These are phyloP conservation scores for Suhomyces terraborum DNA, from an alignment of 1,139 yeast species.

Conservation along the genomic window DNA sequence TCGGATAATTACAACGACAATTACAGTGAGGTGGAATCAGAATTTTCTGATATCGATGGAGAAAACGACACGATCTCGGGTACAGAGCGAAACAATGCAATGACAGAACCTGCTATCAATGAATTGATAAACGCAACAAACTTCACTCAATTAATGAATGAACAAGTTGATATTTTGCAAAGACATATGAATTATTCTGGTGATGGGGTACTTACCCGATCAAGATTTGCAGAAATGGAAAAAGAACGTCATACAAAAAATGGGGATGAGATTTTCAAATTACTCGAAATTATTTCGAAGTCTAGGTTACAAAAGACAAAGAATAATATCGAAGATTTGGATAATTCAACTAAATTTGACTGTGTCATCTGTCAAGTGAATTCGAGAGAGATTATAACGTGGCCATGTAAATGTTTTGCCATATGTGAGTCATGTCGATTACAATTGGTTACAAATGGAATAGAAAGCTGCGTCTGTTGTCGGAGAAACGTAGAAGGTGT, in stretches of 20 bases:
- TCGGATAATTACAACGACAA: slow-evolving; percentile 43
- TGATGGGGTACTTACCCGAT: slow-evolving; percentile 42
- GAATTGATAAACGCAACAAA: slow-evolving; percentile 38
- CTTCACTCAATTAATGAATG: slow-evolving; percentile 30
- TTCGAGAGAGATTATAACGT: slow-evolving; percentile 73
- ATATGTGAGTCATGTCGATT: slow-evolving; percentile 82
- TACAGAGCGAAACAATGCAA: neutral
- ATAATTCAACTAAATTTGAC: slow-evolving; percentile 30
- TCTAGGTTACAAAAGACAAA: slow-evolving; percentile 15
- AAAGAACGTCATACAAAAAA: neutral
- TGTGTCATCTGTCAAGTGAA: slow-evolving; percentile 85
- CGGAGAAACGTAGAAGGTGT: slow-evolving; percentile 67
- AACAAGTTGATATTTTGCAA: slow-evolving; percentile 31
- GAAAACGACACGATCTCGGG: neutral
- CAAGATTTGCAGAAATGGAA: slow-evolving; percentile 30
- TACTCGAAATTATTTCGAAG: slow-evolving; percentile 26
- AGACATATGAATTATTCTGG: slow-evolving; percentile 30
- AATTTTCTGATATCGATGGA: slow-evolving; percentile 19
- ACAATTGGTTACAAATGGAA: slow-evolving; percentile 72
- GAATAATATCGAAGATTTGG: slow-evolving; percentile 15
- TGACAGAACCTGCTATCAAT: slow-evolving; percentile 17
- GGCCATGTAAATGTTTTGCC: slow-evolving; percentile 94
- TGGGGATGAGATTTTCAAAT: slow-evolving; percentile 27
- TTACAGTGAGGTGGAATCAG: slow-evolving; percentile 24
- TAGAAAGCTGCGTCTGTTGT: slow-evolving; percentile 84